A percentile compares a stretch with the other conserved stretches of the same genome.
These are phyloP conservation scores for Pestalotiopsis sp. DNA, from an alignment of 2,329 filamentous ascomycete genomes.

Conservation along the genomic window DNA sequence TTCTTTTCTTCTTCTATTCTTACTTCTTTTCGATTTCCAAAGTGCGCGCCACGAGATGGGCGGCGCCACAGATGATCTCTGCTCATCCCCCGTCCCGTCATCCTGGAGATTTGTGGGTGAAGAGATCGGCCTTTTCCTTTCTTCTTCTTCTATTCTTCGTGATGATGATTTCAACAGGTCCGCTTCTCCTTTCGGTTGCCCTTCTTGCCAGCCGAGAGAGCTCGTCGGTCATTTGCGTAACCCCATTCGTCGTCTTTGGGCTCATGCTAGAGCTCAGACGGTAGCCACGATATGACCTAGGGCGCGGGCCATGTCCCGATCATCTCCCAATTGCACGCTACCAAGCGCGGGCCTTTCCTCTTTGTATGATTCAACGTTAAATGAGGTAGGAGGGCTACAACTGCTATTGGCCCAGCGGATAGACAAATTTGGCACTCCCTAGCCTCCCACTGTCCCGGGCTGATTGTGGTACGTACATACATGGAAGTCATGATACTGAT, in stretches of 20 bases:
- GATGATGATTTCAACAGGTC: background rate
- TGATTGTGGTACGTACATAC: background rate
- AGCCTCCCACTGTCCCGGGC: background rate
- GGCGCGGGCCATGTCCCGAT: background rate
- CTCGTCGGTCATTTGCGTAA: background rate
- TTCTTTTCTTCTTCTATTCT: too few species aligned
- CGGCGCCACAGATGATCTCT: too few species aligned
- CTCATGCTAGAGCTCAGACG: background rate
- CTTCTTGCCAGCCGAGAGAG: background rate
- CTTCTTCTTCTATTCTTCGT: background rate
- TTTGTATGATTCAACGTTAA: background rate
- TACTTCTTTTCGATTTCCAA: too few species aligned
- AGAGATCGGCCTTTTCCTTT: background rate
- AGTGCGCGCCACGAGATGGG: too few species aligned
- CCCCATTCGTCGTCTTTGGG: background rate
- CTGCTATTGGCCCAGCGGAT: background rate
- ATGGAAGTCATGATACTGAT: background rate
- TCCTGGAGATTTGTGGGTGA: background rate
- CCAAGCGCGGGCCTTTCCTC: background rate
- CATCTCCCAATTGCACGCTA: background rate
- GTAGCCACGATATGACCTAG: background rate
- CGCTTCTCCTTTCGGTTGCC: background rate
- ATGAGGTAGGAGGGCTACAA: background rate
- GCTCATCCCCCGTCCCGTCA: background rate
- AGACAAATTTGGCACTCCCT: background rate